Conservation (phyloP, 495 filamentous ascomycete species). For the Glonium stellatum region DNA sequence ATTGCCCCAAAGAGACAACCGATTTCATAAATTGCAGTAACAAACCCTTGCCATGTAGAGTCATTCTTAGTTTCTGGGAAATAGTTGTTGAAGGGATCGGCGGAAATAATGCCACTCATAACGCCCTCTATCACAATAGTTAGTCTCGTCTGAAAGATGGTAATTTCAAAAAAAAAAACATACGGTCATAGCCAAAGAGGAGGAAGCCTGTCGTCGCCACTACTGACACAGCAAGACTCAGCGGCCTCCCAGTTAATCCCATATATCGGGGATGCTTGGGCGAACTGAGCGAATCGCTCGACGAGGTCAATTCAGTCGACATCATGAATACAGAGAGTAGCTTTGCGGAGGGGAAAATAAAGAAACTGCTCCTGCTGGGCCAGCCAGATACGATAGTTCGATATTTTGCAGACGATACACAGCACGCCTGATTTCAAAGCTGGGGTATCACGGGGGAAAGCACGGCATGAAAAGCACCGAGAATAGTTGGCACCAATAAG, state of each 20-base stretch:
- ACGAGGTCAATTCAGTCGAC: background rate
- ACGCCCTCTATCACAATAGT: slow-evolving; percentile 43
- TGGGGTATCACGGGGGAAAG: background rate
- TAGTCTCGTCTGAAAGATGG: background rate
- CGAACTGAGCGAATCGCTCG: slow-evolving; percentile 6
- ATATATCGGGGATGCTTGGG: slow-evolving; percentile 16
- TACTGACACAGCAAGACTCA: slow-evolving; percentile 20
- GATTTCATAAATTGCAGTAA: slow-evolving; percentile 79
- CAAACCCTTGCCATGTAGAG: slow-evolving; percentile 68
- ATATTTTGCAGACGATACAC: background rate
- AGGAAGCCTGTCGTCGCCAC: slow-evolving; percentile 29
- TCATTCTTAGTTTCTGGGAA: slow-evolving; percentile 61
- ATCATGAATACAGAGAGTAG: background rate
- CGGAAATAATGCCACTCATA: slow-evolving; percentile 78
- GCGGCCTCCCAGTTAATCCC: slow-evolving; percentile 21
- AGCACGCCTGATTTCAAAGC: background rate
- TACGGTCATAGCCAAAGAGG: background rate
- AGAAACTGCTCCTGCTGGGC: slow-evolving; percentile 3
- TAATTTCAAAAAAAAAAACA: background rate
- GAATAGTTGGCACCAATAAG: background rate
- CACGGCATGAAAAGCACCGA: background rate
- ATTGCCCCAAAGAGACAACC: slow-evolving; percentile 72
- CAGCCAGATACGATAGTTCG: slow-evolving; percentile 3
- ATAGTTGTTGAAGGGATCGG: slow-evolving; percentile 59
- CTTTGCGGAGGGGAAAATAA: background rate